These are phyloP conservation scores for Boletus rubescentipes DNA, from an alignment of 768 basidiomycete species.

Conservation along the genomic window DNA sequence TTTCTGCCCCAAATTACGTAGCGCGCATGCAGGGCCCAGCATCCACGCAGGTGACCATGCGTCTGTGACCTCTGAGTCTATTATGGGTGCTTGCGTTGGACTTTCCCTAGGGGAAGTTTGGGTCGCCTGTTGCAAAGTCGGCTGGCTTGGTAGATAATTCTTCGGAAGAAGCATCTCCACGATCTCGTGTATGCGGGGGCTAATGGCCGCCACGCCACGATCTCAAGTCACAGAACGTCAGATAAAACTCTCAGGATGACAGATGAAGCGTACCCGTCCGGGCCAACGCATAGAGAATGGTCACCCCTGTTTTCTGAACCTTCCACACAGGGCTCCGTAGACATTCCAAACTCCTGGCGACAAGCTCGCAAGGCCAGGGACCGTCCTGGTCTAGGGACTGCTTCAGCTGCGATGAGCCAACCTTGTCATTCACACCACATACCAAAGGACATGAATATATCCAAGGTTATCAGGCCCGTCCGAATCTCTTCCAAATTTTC, in stretches of 20 bases:
- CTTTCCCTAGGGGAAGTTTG: not conserved
- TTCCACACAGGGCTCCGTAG: no score
- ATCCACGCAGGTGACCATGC: conserved; percentile 13
- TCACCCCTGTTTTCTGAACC: no score
- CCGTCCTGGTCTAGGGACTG: not conserved
- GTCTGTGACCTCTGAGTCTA: not conserved
- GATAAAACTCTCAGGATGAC: no score
- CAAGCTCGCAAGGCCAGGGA: conserved; percentile 8
- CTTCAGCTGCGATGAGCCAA: not conserved
- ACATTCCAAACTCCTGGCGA: conserved; percentile 3
- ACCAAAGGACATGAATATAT: conserved; percentile 19
- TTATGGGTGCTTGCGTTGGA: no score
- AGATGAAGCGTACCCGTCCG: no score
- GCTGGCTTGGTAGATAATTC: not conserved
- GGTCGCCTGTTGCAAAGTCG: not conserved
- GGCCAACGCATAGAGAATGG: conserved; percentile 18
- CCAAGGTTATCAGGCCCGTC: conserved; percentile 20
- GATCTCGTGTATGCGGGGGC: no score
- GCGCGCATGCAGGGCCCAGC: conserved; percentile 26
- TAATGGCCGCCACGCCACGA: no score
- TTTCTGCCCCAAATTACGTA: conserved; percentile 20
- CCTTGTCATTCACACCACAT: not conserved
- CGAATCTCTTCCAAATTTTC: conserved; percentile 11
- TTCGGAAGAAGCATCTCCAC: no score
- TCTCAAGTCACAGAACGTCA: no score